These are phyloP conservation scores for Pestalotiopsis sp. DNA, from an alignment of 2,329 filamentous ascomycete species.

Conservation along the genomic window DNA sequence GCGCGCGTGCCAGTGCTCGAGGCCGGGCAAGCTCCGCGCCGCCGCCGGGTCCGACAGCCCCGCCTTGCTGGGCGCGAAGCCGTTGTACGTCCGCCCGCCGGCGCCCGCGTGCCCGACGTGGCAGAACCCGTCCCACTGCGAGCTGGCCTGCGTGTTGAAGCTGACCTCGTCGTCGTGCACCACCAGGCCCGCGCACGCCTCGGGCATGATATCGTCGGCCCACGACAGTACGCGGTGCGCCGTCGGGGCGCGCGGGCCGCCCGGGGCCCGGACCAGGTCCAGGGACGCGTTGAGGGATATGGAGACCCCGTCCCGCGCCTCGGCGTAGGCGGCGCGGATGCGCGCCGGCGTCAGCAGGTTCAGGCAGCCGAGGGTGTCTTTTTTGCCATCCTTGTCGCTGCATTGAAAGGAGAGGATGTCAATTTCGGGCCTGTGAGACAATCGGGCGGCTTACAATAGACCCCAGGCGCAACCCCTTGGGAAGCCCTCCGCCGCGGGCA, in stretches of 20 bases:
- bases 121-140: constrained; percentile 16
- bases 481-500: constrained; percentile 11
- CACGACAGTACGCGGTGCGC: constrained; percentile 13
- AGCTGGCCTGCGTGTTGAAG: constrained; percentile 19
- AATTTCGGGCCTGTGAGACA: background rate
- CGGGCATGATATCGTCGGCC: constrained; percentile 10
- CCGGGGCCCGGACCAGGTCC: constrained; percentile 12
- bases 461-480: constrained; percentile 16
- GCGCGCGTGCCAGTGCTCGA: constrained; percentile 17
- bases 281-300: constrained; percentile 15
- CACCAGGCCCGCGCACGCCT: background rate
- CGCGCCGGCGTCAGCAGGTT: constrained; percentile 14
- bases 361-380: constrained; percentile 16
- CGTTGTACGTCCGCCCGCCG: constrained; percentile 10
- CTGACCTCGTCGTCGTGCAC: constrained; percentile 15
- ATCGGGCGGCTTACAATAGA: constrained; percentile 12
- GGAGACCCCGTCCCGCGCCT: constrained; percentile 14
- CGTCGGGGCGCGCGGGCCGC: constrained; percentile 6
- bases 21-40: background rate
- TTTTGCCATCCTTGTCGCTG: constrained; percentile 14
- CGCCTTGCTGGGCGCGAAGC: constrained; percentile 5
- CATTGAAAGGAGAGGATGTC: no score
- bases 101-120: constrained; percentile 14
- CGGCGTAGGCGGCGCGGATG: constrained; percentile 13
- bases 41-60: constrained; percentile 9